phyloP scores from a whole-genome alignment of 2,329 filamentous ascomycete species.

The Fusarium citri region DNA sequence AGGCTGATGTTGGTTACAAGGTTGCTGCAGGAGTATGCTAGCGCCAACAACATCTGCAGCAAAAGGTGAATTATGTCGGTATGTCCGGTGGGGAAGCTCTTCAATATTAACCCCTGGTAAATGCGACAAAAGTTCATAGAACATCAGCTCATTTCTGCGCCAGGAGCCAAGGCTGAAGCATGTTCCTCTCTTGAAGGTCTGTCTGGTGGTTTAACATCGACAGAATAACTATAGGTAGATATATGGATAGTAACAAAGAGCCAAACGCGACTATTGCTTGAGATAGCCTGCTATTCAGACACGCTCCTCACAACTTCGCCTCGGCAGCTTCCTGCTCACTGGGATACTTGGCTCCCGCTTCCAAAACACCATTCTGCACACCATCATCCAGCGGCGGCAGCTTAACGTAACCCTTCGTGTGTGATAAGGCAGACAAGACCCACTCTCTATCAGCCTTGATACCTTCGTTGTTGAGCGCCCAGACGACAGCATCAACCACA shows the following conservation, averaged over 20 bases:
- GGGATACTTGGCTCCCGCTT: conserved; percentile 29
- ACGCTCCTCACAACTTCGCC: conserved; percentile 27
- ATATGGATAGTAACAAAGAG: neutral
- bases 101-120: neutral
- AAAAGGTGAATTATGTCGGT: neutral
- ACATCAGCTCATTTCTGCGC: neutral
- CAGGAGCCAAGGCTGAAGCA: neutral
- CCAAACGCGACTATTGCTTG: neutral
- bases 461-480: conserved; percentile 73
- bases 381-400: conserved; percentile 36
- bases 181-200: neutral
- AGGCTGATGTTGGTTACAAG: conserved; percentile 19
- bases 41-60: conserved; percentile 36
- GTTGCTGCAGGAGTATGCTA: conserved; percentile 1
- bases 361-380: neutral
- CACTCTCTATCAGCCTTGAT: conserved; percentile 51
- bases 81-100: neutral
- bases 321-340: conserved; percentile 41
- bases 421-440: conserved; percentile 46
- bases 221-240: neutral
- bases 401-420: conserved; percentile 46
- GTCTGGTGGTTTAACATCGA: neutral
- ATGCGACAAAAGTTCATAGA: neutral
- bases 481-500: conserved; percentile 81
- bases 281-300: neutral